phyloP scores from a whole-genome alignment of 192 early-diverging fungal genomes.

The Pecoramyces ruminantium region DNA sequence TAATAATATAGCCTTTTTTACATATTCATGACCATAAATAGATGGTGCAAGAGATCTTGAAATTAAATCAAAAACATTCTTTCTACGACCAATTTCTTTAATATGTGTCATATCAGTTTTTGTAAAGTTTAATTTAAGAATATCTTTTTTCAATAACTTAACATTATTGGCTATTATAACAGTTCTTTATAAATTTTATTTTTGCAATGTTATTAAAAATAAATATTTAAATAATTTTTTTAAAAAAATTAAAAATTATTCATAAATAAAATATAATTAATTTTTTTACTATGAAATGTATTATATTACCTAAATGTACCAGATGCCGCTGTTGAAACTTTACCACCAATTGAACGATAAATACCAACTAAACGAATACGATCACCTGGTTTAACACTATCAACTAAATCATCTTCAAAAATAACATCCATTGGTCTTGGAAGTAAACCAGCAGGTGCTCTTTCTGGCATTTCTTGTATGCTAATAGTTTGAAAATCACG shows the following conservation, averaged over 20 bases:
- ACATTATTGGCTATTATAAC: slow-evolving; percentile 78
- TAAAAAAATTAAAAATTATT: too few species aligned
- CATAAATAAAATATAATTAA: too few species aligned
- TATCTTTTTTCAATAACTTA: slow-evolving; percentile 49
- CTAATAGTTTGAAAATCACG: slow-evolving; percentile 82
- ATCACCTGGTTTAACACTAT: slow-evolving; percentile 90
- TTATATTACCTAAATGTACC: slow-evolving; percentile 59
- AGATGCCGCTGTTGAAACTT: slow-evolving; percentile 52
- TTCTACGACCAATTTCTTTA: slow-evolving; percentile 43
- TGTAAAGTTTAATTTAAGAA: slow-evolving; percentile 50
- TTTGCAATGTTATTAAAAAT: too few species aligned
- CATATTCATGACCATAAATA: slow-evolving; percentile 42
- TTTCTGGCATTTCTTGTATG: slow-evolving; percentile 98
- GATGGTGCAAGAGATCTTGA: slow-evolving; percentile 72
- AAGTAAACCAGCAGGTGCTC: slow-evolving; percentile 82
- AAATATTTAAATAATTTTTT: too few species aligned
- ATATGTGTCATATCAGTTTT: slow-evolving; percentile 82
- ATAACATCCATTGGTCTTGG: slow-evolving; percentile 87
- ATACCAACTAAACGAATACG: slow-evolving; percentile 85
- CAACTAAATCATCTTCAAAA: slow-evolving; percentile 90
- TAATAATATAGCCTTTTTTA: slow-evolving; percentile 58
- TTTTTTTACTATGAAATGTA: neutral
- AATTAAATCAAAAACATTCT: slow-evolving; percentile 63
- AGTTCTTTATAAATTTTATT: slow-evolving; percentile 42
- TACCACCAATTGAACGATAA: slow-evolving; percentile 57